These are phyloP conservation scores for Liquidambar formosana DNA, from an alignment of 164 flowering plant genomes.

Conservation along the genomic window DNA sequence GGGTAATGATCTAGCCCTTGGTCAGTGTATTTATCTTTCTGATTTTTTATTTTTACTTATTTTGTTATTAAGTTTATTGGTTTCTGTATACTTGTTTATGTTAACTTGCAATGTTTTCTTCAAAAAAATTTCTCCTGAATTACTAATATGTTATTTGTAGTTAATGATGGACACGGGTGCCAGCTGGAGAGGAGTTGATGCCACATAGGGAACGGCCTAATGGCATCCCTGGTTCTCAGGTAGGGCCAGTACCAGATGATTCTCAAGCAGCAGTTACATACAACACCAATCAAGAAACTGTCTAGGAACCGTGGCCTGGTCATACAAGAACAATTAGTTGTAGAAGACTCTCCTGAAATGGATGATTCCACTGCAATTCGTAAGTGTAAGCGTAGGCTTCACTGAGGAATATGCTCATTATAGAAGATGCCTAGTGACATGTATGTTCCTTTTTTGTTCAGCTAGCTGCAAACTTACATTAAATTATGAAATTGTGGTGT, in stretches of 20 bases:
- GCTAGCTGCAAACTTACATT: too few relatives aligned
- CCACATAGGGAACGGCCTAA: slow-evolving; percentile 33
- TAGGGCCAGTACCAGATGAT: slow-evolving; percentile 16
- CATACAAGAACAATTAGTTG: slow-evolving; percentile 51
- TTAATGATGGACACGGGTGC: slow-evolving; percentile 32
- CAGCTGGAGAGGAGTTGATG: slow-evolving; percentile 48
- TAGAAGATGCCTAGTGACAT: neutral
- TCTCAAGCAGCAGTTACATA: slow-evolving; percentile 18
- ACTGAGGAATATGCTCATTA: slow-evolving; percentile 10
- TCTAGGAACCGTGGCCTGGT: slow-evolving; percentile 55
- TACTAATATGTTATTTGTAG: slow-evolving; percentile 18
- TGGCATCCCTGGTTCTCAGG: slow-evolving; percentile 8
- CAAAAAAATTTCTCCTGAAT: too few relatives aligned
- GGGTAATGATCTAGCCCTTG: too few relatives aligned
- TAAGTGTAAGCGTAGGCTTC: slow-evolving; percentile 51
- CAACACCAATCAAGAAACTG: slow-evolving; percentile 62
- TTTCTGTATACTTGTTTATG: neutral
- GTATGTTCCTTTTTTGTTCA: too few relatives aligned
- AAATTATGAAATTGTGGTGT: too few relatives aligned
- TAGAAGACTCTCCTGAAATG: slow-evolving; percentile 61
- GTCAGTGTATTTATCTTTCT: too few relatives aligned
- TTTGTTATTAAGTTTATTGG: neutral
- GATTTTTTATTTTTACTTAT: too few relatives aligned
- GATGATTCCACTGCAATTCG: slow-evolving; percentile 30
- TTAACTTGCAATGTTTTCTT: neutral